Percentiles rank a stretch among this genome's conserved stretches.
Evolutionary conservation across 257 asterid genomes (phyloP).

Genomic region (Handroanthus guayacan): DNA sequence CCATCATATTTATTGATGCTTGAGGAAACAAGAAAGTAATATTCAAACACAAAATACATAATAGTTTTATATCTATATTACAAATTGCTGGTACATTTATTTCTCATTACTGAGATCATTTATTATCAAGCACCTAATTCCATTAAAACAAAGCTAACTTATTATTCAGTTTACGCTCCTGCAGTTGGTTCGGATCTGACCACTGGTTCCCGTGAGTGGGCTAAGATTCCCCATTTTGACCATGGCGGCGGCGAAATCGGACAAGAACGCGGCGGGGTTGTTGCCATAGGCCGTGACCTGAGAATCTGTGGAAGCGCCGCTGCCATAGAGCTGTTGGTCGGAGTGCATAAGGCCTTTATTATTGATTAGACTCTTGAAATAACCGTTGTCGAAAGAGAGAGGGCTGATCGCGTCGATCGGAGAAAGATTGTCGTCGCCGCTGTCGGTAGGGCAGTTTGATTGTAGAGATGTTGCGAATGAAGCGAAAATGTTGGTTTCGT

Average conservation of each 20-base stretch:
- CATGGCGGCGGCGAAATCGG: constrained; percentile 63
- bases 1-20: too few species aligned
- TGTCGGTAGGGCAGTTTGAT: constrained; percentile 55
- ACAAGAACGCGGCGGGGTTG: constrained; percentile 42
- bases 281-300: constrained; percentile 46
- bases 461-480: constrained; percentile 63
- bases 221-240: constrained; percentile 65
- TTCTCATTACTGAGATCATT: too few species aligned
- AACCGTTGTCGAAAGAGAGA: constrained; percentile 54
- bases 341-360: constrained; percentile 67
- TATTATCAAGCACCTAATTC: too few species aligned
- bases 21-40: too few species aligned
- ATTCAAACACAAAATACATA: too few species aligned
- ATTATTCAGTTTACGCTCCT: constrained; percentile 47
- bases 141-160: too few species aligned
- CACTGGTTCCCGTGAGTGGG: constrained; percentile 55
- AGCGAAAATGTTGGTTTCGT: constrained; percentile 56
- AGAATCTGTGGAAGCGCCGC: constrained; percentile 57
- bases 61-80: too few species aligned
- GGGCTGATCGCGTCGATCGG: constrained; percentile 56
- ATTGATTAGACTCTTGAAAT: constrained; percentile 46
- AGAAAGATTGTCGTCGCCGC: constrained; percentile 56
- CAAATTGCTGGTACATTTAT: too few species aligned
- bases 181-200: constrained; percentile 65
- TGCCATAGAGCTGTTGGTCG: constrained; percentile 63